phyloP scores from a whole-genome alignment of 2,329 filamentous ascomycete species.

The Neoscytalidium dimidiatum region DNA sequence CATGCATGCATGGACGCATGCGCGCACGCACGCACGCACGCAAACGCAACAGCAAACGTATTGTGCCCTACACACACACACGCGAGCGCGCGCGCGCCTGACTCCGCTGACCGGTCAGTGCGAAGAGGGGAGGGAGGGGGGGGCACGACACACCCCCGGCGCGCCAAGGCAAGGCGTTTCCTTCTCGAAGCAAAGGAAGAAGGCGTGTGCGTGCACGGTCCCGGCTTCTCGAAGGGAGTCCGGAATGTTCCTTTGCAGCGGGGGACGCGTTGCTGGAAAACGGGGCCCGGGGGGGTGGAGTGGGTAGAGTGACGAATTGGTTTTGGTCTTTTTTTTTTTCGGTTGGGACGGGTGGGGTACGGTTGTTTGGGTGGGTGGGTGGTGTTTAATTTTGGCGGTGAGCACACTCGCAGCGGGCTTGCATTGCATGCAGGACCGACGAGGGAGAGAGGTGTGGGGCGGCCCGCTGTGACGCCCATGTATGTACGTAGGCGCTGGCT shows the following conservation, averaged over 20 bases:
- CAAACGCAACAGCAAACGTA: too few species aligned
- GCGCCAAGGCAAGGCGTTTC: not conserved
- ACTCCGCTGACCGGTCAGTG: too few species aligned
- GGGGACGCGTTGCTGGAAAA: not conserved
- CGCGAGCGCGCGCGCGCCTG: too few species aligned
- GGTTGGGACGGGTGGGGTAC: not conserved
- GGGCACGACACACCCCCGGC: too few species aligned
- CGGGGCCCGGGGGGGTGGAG: too few species aligned
- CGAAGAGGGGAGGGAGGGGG: too few species aligned
- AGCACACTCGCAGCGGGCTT: too few species aligned
- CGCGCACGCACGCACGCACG: too few species aligned
- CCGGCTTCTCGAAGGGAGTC: not conserved
- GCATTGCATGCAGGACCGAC: not conserved
- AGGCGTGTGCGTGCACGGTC: not conserved
- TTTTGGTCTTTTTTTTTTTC: not conserved
- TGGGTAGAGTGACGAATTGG: too few species aligned
- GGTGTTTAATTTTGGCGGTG: not conserved
- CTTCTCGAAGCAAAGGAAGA: not conserved
- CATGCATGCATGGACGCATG: too few species aligned
- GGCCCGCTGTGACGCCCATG: not conserved
- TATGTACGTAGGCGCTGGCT: not conserved
- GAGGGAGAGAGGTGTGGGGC: not conserved
- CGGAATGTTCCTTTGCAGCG: not conserved
- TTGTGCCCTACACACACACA: too few species aligned
- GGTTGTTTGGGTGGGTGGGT: too few species aligned